These are phyloP conservation scores for Barnettozyma vustinii DNA, from an alignment of 805 yeast genomes.

Conservation along the genomic window DNA sequence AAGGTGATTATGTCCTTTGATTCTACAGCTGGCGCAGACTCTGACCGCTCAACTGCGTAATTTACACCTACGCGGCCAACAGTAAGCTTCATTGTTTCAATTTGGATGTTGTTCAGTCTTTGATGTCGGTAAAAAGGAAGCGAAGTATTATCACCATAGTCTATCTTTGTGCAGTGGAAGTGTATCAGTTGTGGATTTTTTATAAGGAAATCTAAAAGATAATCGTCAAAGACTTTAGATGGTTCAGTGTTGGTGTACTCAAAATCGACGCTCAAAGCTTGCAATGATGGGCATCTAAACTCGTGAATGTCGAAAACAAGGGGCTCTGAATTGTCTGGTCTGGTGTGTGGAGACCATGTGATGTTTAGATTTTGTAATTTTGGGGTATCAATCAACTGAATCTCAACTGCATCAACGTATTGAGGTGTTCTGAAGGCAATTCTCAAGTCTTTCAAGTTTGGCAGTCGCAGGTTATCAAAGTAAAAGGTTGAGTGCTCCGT, in stretches of 20 bases:
- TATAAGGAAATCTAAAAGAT: not conserved
- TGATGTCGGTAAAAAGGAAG: not conserved
- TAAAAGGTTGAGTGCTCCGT: not conserved
- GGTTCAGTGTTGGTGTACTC: not conserved
- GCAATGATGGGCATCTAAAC: not conserved
- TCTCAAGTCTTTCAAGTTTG: not conserved
- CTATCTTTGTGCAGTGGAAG: slow-evolving; percentile 1
- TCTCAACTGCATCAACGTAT: not conserved
- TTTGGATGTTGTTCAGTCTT: not conserved
- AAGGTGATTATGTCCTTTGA: not conserved
- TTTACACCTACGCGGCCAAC: not conserved
- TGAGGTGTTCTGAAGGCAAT: not conserved
- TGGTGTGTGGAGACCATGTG: not conserved
- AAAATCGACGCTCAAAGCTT: not conserved
- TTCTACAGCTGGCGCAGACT: no score
- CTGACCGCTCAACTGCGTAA: not conserved
- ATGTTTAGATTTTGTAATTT: not conserved
- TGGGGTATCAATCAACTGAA: not conserved
- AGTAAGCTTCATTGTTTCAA: not conserved
- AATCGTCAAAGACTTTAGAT: not conserved
- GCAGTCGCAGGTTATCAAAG: not conserved
- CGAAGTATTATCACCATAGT: not conserved
- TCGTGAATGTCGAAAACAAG: not conserved
- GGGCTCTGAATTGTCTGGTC: not conserved
- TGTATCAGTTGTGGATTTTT: not conserved